Percentiles rank a stretch among this genome's conserved stretches.
Conservation (phyloP, 2,329 filamentous ascomycete genomes). For the Gaeumannomyces sp. region DNA sequence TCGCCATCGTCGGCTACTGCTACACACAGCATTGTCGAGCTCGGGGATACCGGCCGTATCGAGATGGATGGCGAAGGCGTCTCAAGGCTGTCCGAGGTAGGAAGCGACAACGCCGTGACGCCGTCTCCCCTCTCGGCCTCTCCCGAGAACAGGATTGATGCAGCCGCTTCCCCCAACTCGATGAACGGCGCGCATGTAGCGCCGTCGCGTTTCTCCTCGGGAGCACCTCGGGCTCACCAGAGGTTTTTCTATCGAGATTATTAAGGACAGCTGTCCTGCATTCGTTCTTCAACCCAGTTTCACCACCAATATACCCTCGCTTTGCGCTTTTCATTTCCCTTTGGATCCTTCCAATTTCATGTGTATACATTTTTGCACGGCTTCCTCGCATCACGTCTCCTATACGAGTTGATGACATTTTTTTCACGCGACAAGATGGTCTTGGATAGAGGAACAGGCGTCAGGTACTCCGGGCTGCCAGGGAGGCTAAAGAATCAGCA, state of each 20-base stretch:
- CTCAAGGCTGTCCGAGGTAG: background rate
- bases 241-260: background rate
- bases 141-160: background rate
- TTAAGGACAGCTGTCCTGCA: background rate
- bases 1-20: background rate
- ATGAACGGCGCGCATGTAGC: background rate
- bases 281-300: background rate
- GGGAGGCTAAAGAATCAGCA: background rate
- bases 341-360: background rate
- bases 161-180: background rate
- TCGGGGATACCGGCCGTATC: constrained; percentile 4
- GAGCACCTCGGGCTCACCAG: background rate
- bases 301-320: background rate
- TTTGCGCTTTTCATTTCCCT: background rate
- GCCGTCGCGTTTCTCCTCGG: background rate
- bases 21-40: background rate
- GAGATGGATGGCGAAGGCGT: constrained; percentile 6
- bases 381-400: background rate
- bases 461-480: background rate
- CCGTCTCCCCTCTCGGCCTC: background rate
- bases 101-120: too few relatives aligned
- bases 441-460: background rate
- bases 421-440: background rate
- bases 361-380: background rate
- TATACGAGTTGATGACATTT: background rate